Conservation (phyloP, 2,329 filamentous ascomycete species). For the Mollisia scopiformis region DNA sequence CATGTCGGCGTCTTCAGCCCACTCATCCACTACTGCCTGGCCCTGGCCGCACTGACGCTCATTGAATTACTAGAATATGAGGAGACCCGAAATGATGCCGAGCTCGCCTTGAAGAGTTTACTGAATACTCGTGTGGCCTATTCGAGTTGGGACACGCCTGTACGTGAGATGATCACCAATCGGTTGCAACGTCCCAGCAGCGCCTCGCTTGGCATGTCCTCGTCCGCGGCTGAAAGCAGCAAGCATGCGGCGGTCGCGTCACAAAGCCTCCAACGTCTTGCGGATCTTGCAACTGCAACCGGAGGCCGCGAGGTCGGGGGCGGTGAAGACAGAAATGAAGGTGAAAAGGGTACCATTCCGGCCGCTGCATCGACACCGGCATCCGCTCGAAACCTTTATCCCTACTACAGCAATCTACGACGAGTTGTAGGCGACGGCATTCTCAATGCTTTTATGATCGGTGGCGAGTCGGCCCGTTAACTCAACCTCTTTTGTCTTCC, state of each 20-base stretch:
- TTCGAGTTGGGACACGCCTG: conserved; percentile 59
- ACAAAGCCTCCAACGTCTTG: conserved; percentile 57
- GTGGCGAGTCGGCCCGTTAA: conserved; percentile 21
- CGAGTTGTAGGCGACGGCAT: conserved; percentile 26
- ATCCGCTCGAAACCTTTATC: conserved; percentile 6
- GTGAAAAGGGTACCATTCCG: conserved; percentile 3
- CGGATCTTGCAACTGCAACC: conserved; percentile 47
- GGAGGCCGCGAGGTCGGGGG: conserved; percentile 20
- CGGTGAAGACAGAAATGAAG: conserved; percentile 20
- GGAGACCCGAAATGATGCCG: conserved; percentile 59
- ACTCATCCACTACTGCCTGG: conserved; percentile 68
- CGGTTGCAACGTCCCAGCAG: conserved; percentile 11
- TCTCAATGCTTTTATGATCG: conserved; percentile 16
- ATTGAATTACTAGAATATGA: conserved; percentile 60
- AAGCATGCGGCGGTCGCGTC: conserved; percentile 29
- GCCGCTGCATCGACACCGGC: background rate
- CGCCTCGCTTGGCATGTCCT: conserved; percentile 3
- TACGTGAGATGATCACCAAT: conserved; percentile 51
- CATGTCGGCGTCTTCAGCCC: conserved; percentile 61
- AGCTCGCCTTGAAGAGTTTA: conserved; percentile 57
- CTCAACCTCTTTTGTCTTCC: background rate
- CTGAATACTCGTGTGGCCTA: conserved; percentile 53
- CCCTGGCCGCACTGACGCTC: conserved; percentile 62
- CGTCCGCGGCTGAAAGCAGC: conserved; percentile 13
- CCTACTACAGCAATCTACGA: conserved; percentile 21